Evolutionary conservation across 371 early-diverging fungal species (phyloP).

Genomic region (Conidiobolus incongruus): DNA sequence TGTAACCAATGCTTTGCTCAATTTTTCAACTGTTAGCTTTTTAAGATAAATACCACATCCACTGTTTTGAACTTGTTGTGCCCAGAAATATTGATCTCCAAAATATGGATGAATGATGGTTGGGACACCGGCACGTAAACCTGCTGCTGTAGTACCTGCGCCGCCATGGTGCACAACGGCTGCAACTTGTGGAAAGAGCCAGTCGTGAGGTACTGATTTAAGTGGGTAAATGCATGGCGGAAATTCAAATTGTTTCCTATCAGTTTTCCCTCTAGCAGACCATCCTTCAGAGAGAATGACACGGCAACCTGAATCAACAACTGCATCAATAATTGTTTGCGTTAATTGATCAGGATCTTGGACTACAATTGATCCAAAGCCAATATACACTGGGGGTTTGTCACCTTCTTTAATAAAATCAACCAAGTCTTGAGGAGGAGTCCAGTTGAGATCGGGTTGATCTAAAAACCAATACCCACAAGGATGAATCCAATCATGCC

Average conservation of each 20-base stretch:
- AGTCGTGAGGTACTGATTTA: conserved; percentile 61
- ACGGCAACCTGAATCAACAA: conserved; percentile 35
- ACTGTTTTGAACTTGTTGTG: conserved; percentile 35
- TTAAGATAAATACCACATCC: conserved; percentile 33
- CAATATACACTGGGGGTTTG: conserved; percentile 49
- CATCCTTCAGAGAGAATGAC: conserved; percentile 67
- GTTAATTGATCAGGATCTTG: conserved; percentile 48
- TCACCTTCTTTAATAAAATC: conserved; percentile 29
- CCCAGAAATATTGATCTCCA: conserved; percentile 75
- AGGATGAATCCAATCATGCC: conserved; percentile 57
- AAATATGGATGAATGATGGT: conserved; percentile 66
- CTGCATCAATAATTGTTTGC: conserved; percentile 35
- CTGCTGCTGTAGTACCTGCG: conserved; percentile 69
- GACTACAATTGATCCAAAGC: conserved; percentile 69
- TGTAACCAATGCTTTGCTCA: conserved; percentile 25
- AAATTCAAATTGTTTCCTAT: conserved; percentile 9
- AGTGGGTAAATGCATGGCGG: conserved; percentile 24
- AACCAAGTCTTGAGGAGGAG: conserved; percentile 25
- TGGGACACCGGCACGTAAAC: conserved; percentile 46
- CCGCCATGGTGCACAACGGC: conserved; percentile 78
- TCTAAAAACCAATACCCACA: conserved; percentile 69
- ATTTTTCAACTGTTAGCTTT: conserved; percentile 23
- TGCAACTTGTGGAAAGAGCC: conserved; percentile 53
- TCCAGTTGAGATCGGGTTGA: conserved; percentile 39
- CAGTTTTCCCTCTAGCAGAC: conserved; percentile 27